Evolutionary conservation across 495 filamentous ascomycete genomes (phyloP), one percentile per base, ranked within the genome.

Genomic region (Trichoderma virens): DNA sequence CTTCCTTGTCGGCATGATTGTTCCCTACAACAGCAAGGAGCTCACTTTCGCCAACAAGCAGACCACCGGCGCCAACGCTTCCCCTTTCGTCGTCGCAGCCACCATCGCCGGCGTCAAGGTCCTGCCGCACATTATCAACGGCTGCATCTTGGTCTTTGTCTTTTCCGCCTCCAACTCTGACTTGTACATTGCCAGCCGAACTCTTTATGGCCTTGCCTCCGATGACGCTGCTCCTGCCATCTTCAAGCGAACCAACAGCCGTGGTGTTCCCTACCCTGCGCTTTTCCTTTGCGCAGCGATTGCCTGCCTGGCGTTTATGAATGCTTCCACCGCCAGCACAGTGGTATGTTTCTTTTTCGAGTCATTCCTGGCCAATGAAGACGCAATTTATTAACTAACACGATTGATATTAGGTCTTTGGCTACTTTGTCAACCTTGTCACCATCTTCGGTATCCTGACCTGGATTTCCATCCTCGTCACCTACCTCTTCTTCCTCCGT

Each of bases 371-470:
- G 11, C 18, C 1, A 41, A 9, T 3, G 13, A 11, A 4, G 4
- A 41, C 14, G 18, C 13, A 18, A 4, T 41, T 11, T 41, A 41
- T 41, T 18, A n/a, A n/a, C 5, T 41, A 18, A 41, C 38, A 41
- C 11, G 38, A 41, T 41, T n/a, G n/a, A n/a, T 13, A 41, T 41
- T 51, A 51, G 30, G 89, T 96, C 3, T 96, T 96, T 73, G 80
- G 76, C 27, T 94, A 93, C 80, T 94, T 97, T 65, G 88, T 94
- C 66, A 91, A 93, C 71, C 79, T 96, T 34, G 87, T 87, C 35
- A 90, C 88, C 38, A 89, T 93, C 68, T 90, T 91, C 70, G 90
- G 90, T 54, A 79, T 92, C 8, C 71, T 96, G 28, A 92, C 88
- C 65, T 92, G 91, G 90, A 87, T 94, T 64, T 92, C 90, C 0